phyloP scores from a whole-genome alignment of 2,329 filamentous ascomycete species.

The Chrysoporthe austroafricana region DNA sequence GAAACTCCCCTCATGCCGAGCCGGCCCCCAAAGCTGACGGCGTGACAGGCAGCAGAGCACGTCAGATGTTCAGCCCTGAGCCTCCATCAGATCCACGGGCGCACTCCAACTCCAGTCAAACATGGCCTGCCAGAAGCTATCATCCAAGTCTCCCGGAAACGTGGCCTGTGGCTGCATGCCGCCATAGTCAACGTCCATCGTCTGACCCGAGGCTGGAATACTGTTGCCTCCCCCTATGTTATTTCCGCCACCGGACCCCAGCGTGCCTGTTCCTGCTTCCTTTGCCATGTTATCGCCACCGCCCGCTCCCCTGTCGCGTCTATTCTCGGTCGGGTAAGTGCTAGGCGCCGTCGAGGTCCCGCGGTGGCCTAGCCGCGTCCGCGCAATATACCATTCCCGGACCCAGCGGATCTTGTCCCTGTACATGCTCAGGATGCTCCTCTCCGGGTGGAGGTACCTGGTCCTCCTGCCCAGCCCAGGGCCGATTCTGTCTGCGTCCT shows the following conservation, averaged over 20 bases:
- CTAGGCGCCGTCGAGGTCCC: background rate
- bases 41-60: background rate
- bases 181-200: constrained; percentile 24
- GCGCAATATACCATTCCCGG: constrained; percentile 41
- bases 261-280: background rate
- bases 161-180: constrained; percentile 1
- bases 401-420: constrained; percentile 46
- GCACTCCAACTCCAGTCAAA: constrained; percentile 21
- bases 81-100: constrained; percentile 17
- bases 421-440: constrained; percentile 38
- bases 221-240: constrained; percentile 5
- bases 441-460: constrained; percentile 36
- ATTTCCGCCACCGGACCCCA: background rate
- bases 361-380: background rate
- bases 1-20: background rate
- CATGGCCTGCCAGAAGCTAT: constrained; percentile 28
- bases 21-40: constrained; percentile 5
- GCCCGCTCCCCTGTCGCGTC: background rate
- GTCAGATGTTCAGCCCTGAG: constrained; percentile 11
- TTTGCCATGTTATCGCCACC: constrained; percentile 4
- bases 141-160: constrained; percentile 25
- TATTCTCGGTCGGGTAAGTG: background rate
- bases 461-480: constrained; percentile 25
- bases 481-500: constrained; percentile 36
- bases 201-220: constrained; percentile 13